Percentiles rank a stretch among this genome's conserved stretches.
Conservation (phyloP, 2,329 filamentous ascomycete species). For the Cercospora citrullina region DNA sequence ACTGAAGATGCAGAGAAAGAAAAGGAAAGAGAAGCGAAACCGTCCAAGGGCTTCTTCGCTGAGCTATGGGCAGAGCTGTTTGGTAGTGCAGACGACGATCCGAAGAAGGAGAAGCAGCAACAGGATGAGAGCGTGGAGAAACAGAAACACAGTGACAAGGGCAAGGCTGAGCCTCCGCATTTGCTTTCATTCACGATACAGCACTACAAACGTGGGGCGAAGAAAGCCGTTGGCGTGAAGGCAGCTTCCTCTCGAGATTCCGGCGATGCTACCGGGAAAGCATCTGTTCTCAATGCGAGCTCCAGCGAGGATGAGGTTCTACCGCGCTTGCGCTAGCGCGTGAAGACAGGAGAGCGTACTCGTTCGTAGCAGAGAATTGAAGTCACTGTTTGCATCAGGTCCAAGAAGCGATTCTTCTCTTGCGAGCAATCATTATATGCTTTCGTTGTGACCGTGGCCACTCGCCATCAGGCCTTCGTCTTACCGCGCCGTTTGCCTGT, state of each 20-base stretch:
- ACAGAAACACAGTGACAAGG: not conserved
- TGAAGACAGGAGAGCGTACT: not conserved
- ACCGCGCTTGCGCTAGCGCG: not conserved
- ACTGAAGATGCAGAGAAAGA: constrained; percentile 24
- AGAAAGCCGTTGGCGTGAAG: not conserved
- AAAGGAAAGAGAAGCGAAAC: constrained; percentile 17
- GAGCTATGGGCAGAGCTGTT: constrained; percentile 19
- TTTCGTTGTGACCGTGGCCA: too few species aligned
- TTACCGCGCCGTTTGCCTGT: not conserved
- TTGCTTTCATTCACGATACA: constrained; percentile 19
- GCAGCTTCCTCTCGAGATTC: not conserved
- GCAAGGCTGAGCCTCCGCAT: constrained; percentile 1
- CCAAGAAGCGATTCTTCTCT: not conserved
- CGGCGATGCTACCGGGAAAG: not conserved
- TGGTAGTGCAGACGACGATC: constrained; percentile 8
- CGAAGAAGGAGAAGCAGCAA: not conserved
- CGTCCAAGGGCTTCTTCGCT: constrained; percentile 17
- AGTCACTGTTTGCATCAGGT: not conserved
- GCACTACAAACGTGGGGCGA: constrained; percentile 1
- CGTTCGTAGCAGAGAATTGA: not conserved
- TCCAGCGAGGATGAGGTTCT: not conserved
- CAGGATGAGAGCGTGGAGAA: not conserved
- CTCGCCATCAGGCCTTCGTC: not conserved
- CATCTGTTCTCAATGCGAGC: not conserved
- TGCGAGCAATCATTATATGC: too few species aligned